phyloP scores from a whole-genome alignment of 2,329 filamentous ascomycete genomes.

The Gnomoniopsis smithogilvyi region DNA sequence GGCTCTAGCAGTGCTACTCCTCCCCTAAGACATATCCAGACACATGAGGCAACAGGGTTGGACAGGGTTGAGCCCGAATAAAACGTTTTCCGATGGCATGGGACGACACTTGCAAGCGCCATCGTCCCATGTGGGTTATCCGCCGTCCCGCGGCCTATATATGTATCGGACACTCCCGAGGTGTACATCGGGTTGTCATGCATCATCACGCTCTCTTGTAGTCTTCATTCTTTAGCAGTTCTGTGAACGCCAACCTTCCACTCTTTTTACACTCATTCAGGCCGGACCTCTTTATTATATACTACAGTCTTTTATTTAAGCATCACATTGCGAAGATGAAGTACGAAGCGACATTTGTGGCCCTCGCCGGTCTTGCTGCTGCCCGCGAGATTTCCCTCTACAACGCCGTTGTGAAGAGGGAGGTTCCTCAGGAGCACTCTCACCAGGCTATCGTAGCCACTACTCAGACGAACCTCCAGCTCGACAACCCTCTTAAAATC shows the following conservation, averaged over 20 bases:
- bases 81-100: background rate
- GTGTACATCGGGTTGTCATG: background rate
- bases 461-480: conserved; percentile 34
- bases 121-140: background rate
- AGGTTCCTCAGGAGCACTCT: conserved; percentile 51
- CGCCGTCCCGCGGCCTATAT: conserved; percentile 1
- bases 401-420: conserved; percentile 32
- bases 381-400: conserved; percentile 28
- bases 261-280: conserved; percentile 11
- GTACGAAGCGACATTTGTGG: conserved; percentile 27
- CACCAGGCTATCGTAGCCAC: conserved; percentile 42
- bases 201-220: conserved; percentile 8
- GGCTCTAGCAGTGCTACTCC: background rate
- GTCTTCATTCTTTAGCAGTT: conserved; percentile 13
- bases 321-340: conserved; percentile 26
- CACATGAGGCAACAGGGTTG: conserved; percentile 4
- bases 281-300: conserved; percentile 12
- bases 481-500: conserved; percentile 46
- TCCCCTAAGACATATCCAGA: background rate
- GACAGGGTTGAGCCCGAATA: no score
- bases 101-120: background rate
- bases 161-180: background rate
- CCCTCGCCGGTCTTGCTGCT: conserved; percentile 27
- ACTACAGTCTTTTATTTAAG: background rate
- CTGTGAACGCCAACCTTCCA: conserved; percentile 12